phyloP scores from a whole-genome alignment of 2,329 filamentous ascomycete species.

The Sporothrix euskadiensis region DNA sequence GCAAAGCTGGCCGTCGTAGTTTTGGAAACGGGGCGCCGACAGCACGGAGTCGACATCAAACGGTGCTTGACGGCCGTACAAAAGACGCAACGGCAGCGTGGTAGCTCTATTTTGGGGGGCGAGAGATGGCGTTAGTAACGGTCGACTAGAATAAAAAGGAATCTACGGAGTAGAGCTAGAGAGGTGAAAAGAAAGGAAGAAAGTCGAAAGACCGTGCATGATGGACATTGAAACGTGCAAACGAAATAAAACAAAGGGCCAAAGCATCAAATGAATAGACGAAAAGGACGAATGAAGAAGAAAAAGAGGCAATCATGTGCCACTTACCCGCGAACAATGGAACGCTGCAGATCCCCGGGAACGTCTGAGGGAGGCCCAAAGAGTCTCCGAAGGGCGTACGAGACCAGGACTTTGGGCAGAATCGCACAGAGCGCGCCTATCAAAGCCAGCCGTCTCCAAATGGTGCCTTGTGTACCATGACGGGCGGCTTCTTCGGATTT shows the following conservation, averaged over 20 bases:
- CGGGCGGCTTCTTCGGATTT: neutral
- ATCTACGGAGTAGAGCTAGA: neutral
- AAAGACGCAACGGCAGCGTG: slow-evolving; percentile 7
- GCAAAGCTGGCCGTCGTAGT: slow-evolving; percentile 12
- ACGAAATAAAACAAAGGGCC: neutral
- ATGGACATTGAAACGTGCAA: neutral
- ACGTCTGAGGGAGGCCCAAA: neutral
- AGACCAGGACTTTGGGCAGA: slow-evolving; percentile 10
- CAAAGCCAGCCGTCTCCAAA: neutral
- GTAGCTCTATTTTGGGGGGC: neutral
- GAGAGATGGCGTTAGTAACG: neutral
- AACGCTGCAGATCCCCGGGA: neutral
- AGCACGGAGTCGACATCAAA: neutral
- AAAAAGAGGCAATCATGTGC: neutral
- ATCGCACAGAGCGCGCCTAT: neutral
- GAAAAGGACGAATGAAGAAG: neutral
- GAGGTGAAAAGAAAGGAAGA: neutral
- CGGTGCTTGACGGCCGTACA: neutral
- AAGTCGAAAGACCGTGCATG: neutral
- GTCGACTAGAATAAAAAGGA: no score
- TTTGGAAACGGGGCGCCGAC: slow-evolving; percentile 9
- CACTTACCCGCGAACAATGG: slow-evolving; percentile 5
- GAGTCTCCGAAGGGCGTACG: neutral
- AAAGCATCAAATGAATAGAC: neutral
- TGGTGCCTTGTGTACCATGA: neutral